Percentiles rank a stretch among this genome's conserved stretches.
Evolutionary conservation across 2,329 filamentous ascomycete genomes (phyloP).

Genomic region (Venturia asperata): DNA sequence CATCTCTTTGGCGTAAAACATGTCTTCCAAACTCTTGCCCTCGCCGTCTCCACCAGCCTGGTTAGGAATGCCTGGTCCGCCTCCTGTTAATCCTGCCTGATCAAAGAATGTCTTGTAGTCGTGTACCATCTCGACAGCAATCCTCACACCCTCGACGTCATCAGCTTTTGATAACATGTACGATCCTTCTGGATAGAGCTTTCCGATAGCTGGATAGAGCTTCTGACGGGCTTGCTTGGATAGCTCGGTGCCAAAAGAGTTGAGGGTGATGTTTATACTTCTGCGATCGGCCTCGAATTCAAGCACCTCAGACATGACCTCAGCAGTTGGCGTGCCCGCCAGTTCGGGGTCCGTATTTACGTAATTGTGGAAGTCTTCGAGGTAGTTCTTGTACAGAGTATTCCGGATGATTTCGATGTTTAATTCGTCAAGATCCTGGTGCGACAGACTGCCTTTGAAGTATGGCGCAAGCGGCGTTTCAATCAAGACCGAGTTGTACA

Average conservation of each 20-base stretch:
- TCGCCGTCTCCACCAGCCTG: conserved; percentile 78
- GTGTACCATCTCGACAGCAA: conserved; percentile 85
- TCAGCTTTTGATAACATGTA: conserved; percentile 92
- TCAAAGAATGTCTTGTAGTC: conserved; percentile 98
- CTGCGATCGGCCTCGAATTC: conserved; percentile 95
- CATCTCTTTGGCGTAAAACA: conserved; percentile 99
- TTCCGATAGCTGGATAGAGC: conserved; percentile 87
- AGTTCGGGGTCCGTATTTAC: conserved; percentile 86
- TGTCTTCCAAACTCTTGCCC: conserved; percentile 84
- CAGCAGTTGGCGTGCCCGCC: conserved; percentile 77
- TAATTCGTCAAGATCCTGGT: conserved; percentile 94
- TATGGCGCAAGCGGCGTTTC: conserved; percentile 94
- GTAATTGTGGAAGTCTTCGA: conserved; percentile 95
- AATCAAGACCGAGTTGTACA: conserved; percentile 96
- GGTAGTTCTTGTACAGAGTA: conserved; percentile 98
- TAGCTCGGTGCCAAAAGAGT: conserved; percentile 95
- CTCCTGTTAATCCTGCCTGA: conserved; percentile 71
- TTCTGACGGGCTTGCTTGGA: conserved; percentile 91
- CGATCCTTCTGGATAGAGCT: conserved; percentile 87
- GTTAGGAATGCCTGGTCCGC: conserved; percentile 69
- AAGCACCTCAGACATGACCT: conserved; percentile 92
- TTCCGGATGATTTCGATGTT: conserved; percentile 99
- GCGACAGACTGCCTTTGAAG: conserved; percentile 93
- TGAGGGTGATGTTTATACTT: conserved; percentile 98
- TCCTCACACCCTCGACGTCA: conserved; percentile 84